These are phyloP conservation scores for Trypanosoma scelopori DNA, from an alignment of 208 protist genomes.

Conservation along the genomic window DNA sequence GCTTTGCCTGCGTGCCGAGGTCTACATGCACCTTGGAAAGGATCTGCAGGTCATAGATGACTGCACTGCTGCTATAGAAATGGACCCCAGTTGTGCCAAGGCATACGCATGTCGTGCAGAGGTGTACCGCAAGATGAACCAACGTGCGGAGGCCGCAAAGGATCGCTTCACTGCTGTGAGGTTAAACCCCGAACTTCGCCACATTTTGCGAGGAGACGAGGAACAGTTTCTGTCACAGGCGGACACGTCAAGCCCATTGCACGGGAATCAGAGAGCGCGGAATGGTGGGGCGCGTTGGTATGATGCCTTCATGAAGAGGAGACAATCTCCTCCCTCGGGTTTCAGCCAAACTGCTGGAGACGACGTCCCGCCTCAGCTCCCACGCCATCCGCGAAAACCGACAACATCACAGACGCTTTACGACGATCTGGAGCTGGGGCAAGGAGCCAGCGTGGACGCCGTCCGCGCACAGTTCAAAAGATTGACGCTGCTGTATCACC, in stretches of 20 bases:
- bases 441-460: slow-evolving; percentile 35
- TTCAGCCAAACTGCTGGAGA: too few species aligned
- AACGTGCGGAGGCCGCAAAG: slow-evolving; percentile 40
- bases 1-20: slow-evolving; percentile 49
- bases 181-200: slow-evolving; percentile 34
- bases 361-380: too few species aligned
- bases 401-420: slow-evolving; percentile 38
- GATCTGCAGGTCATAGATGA: slow-evolving; percentile 56
- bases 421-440: slow-evolving; percentile 55
- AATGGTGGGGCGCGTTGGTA: slow-evolving; percentile 8
- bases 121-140: slow-evolving; percentile 30
- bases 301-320: slow-evolving; percentile 13
- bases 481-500: slow-evolving; percentile 76
- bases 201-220: slow-evolving; percentile 41
- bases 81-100: slow-evolving; percentile 39
- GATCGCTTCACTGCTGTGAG: slow-evolving; percentile 44
- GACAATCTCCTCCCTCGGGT: too few species aligned
- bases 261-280: background rate
- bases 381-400: background rate
- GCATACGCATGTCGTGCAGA: slow-evolving; percentile 59
- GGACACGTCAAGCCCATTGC: slow-evolving; percentile 6
- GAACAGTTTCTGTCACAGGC: slow-evolving; percentile 23
- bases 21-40: slow-evolving; percentile 33
- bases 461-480: slow-evolving; percentile 63
- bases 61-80: slow-evolving; percentile 47